Evolutionary conservation across 371 early-diverging fungal species (phyloP).

Genomic region (Mucor saturninus): DNA sequence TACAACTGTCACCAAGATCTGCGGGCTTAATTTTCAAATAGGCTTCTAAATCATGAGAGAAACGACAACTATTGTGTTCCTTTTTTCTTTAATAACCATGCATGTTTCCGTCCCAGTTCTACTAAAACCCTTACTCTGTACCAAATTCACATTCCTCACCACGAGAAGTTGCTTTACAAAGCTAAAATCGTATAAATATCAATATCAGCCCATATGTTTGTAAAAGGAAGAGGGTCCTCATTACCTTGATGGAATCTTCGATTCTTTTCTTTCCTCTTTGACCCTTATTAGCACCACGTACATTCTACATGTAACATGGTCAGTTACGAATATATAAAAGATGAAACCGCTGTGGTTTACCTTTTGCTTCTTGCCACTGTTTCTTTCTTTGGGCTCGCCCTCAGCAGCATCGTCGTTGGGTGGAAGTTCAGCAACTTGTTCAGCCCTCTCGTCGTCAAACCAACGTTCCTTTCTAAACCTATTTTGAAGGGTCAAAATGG

Average conservation of each 20-base stretch:
- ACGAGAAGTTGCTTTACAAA: conserved; percentile 57
- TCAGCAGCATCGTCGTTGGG: conserved; percentile 36
- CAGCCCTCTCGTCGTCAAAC: conserved; percentile 37
- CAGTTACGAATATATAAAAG: not conserved
- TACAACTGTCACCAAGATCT: conserved; percentile 81
- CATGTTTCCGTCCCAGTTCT: not conserved
- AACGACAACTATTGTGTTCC: conserved; percentile 56
- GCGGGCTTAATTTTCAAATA: conserved; percentile 67
- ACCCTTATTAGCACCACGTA: conserved; percentile 45
- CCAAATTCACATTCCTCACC: conserved; percentile 61
- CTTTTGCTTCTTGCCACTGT: conserved; percentile 25
- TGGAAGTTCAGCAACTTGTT: conserved; percentile 13
- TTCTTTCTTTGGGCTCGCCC: conserved; percentile 19
- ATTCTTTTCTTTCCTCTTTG: conserved; percentile 48
- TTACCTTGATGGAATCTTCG: conserved; percentile 40
- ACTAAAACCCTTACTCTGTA: conserved; percentile 38
- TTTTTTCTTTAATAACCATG: not conserved
- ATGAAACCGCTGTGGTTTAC: conserved; percentile 8
- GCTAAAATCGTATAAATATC: conserved; percentile 17
- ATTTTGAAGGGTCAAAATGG: conserved; percentile 1
- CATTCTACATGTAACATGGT: conserved; percentile 10
- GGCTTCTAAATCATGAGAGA: conserved; percentile 67
- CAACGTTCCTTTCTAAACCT: conserved; percentile 50
- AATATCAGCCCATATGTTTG: no score
- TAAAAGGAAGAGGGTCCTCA: not conserved